Percentiles rank a stretch among this genome's conserved stretches.
Conservation (phyloP, 352 stramenopile genomes). For the Pythium biforme region DNA sequence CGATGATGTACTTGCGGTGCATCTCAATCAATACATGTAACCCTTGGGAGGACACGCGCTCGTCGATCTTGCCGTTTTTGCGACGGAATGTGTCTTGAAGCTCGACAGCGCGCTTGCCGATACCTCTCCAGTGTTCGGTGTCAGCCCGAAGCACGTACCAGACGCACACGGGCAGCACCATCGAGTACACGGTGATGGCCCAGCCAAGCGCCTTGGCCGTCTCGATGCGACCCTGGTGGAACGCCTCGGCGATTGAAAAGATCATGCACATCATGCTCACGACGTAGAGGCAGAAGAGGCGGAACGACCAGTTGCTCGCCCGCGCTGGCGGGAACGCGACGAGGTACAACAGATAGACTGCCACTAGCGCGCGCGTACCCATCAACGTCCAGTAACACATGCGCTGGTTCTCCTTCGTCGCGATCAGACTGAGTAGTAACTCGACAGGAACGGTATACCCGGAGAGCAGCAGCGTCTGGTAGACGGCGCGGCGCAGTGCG, state of each 20-base stretch:
- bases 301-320: constrained; percentile 7
- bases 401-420: background rate
- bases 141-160: constrained; percentile 33
- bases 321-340: constrained; percentile 16
- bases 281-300: constrained; percentile 20
- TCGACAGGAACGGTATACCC: constrained; percentile 35
- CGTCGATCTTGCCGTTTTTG: constrained; percentile 30
- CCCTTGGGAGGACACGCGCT: constrained; percentile 40
- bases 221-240: constrained; percentile 19
- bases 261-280: constrained; percentile 17
- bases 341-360: constrained; percentile 23
- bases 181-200: constrained; percentile 24
- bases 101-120: constrained; percentile 24
- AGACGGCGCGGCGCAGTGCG: constrained; percentile 36
- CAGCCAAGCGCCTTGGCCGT: constrained; percentile 24
- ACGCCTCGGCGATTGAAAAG: constrained; percentile 18
- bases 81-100: constrained; percentile 29
- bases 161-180: constrained; percentile 31
- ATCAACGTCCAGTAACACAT: constrained; percentile 16
- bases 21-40: constrained; percentile 72
- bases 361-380: constrained; percentile 8
- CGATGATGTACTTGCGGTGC: constrained; percentile 70
- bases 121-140: constrained; percentile 29
- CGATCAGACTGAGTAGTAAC: constrained; percentile 24
- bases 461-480: constrained; percentile 36